Evolutionary conservation across 78 protist species (phyloP).

Genomic region (Dictyostelium brefeldianum): DNA sequence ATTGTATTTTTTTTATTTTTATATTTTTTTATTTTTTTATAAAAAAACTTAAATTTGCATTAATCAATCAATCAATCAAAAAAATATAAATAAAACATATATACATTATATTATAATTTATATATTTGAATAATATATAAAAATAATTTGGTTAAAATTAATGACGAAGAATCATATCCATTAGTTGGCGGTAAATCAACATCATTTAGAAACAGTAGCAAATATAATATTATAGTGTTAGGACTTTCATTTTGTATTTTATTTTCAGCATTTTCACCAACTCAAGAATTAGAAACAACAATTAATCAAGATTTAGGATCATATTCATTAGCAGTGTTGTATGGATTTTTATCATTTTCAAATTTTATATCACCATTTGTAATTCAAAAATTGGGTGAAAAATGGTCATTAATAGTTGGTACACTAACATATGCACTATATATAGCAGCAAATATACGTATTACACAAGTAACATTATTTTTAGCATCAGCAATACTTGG

Average conservation of each 20-base stretch:
- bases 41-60: too few species aligned
- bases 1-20: too few species aligned
- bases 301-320: constrained; percentile 35
- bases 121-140: too few species aligned
- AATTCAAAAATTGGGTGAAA: constrained; percentile 39
- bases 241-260: constrained; percentile 60
- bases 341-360: constrained; percentile 49
- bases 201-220: constrained; percentile 36
- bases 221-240: constrained; percentile 38
- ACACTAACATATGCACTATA: constrained; percentile 37
- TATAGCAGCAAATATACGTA: constrained; percentile 64
- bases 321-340: constrained; percentile 44
- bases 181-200: background rate
- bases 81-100: too few species aligned
- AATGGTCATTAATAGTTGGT: constrained; percentile 41
- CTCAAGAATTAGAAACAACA: constrained; percentile 75
- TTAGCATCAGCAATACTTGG: constrained; percentile 49
- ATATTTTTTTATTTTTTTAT: too few species aligned
- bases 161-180: background rate
- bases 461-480: background rate
- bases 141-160: too few species aligned
- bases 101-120: too few species aligned
- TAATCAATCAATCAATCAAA: too few species aligned
- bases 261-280: constrained; percentile 67
- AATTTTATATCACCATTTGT: constrained; percentile 71